Conservation (phyloP, 2,329 filamentous ascomycete species). For the Botrytis hyacinthi region DNA sequence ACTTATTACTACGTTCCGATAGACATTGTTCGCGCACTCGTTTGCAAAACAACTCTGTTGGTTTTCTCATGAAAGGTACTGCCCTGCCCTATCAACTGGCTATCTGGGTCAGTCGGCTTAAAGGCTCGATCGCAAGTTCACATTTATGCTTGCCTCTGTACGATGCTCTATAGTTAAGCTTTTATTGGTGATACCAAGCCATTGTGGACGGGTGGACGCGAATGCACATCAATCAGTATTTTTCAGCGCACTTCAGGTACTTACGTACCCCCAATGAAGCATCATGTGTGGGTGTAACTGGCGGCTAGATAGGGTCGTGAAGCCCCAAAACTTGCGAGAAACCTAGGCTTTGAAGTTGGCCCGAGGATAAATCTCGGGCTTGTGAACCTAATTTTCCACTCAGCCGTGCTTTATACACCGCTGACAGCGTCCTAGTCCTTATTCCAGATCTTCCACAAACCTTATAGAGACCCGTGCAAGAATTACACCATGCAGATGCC, state of each 20-base stretch:
- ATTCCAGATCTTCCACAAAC: background rate
- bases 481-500: background rate
- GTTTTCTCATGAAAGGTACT: background rate
- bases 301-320: background rate
- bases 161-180: background rate
- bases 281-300: background rate
- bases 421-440: background rate
- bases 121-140: background rate
- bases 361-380: background rate
- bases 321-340: background rate
- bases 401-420: background rate
- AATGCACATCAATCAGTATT: background rate
- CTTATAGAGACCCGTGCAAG: background rate
- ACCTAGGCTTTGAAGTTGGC: background rate
- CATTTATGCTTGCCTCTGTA: background rate
- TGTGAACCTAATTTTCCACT: background rate
- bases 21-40: background rate
- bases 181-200: background rate
- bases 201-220: conserved; percentile 2
- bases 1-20: background rate
- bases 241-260: background rate
- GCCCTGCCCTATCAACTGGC: background rate
- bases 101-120: background rate
- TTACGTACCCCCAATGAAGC: background rate
- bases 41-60: background rate